A percentile compares a stretch with the other conserved stretches of the same genome.
These are phyloP conservation scores for Rhizopogon vinicolor DNA, from an alignment of 768 basidiomycete genomes.

Conservation along the genomic window DNA sequence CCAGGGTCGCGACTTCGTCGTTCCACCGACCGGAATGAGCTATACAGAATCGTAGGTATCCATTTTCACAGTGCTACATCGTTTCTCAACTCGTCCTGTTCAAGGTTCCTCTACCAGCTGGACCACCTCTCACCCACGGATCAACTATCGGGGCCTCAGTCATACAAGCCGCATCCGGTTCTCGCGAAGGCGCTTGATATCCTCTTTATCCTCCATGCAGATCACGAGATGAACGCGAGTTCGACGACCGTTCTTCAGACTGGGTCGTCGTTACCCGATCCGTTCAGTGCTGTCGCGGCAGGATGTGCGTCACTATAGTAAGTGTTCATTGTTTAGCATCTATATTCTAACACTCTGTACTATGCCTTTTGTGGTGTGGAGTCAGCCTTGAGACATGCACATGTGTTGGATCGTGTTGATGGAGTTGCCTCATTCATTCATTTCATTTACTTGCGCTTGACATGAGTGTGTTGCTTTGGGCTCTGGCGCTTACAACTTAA, in stretches of 20 bases:
- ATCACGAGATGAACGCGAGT: conserved; percentile 88
- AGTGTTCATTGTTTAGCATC: conserved; percentile 24
- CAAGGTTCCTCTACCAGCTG: conserved; percentile 86
- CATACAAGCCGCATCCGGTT: conserved; percentile 76
- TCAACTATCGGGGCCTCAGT: conserved; percentile 27
- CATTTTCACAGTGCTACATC: not conserved
- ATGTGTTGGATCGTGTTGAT: not conserved
- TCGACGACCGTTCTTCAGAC: conserved; percentile 86
- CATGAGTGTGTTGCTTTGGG: not conserved
- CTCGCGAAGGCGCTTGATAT: conserved; percentile 85
- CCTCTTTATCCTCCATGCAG: conserved; percentile 83
- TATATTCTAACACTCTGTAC: too few relatives aligned
- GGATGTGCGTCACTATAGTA: conserved; percentile 88
- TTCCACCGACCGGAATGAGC: conserved; percentile 75
- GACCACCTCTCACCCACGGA: conserved; percentile 55
- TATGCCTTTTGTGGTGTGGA: not conserved
- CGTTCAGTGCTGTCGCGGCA: conserved; percentile 84
- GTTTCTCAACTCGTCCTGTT: not conserved
- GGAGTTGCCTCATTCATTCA: not conserved
- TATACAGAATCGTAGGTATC: conserved; percentile 70
- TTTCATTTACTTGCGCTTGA: not conserved
- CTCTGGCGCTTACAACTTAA: not conserved
- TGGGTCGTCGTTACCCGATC: conserved; percentile 85
- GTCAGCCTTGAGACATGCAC: not conserved
- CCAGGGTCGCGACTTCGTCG: conserved; percentile 85